Conservation (phyloP, 768 basidiomycete species). For the Auricularia heimuer region DNA sequence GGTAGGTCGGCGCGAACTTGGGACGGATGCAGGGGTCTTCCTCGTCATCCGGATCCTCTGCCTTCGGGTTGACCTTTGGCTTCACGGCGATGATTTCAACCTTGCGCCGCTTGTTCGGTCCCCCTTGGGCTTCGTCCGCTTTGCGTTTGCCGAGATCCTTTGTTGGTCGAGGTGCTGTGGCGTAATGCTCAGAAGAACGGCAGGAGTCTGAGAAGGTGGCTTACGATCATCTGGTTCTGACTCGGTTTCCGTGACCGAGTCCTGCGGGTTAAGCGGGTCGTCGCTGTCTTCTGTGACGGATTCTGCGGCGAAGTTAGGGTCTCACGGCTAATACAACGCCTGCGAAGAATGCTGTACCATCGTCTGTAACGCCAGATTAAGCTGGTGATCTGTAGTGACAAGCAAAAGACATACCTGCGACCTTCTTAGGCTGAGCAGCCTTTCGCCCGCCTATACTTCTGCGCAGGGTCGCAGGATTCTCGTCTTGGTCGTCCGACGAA, state of each 20-base stretch:
- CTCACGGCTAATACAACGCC: background rate
- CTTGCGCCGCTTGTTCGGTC: background rate
- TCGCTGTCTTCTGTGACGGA: constrained; percentile 1
- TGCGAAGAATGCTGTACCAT: background rate
- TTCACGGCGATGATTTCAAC: background rate
- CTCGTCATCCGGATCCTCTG: background rate
- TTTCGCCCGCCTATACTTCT: background rate
- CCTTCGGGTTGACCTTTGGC: background rate
- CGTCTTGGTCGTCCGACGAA: background rate
- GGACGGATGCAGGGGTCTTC: background rate
- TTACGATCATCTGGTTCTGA: background rate
- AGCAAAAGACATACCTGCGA: background rate
- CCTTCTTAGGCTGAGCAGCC: background rate
- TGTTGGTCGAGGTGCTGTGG: background rate
- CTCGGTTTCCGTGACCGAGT: background rate
- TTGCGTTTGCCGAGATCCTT: background rate
- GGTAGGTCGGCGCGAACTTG: background rate
- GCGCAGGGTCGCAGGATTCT: background rate
- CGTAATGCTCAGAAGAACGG: background rate
- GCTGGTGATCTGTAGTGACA: background rate
- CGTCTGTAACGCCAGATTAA: background rate
- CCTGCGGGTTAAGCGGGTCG: background rate
- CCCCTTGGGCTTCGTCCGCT: background rate
- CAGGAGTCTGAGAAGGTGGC: background rate
- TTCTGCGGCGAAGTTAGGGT: background rate